Conservation (phyloP, 1,284 basidiomycete genomes). For the Vanrija humicola region DNA sequence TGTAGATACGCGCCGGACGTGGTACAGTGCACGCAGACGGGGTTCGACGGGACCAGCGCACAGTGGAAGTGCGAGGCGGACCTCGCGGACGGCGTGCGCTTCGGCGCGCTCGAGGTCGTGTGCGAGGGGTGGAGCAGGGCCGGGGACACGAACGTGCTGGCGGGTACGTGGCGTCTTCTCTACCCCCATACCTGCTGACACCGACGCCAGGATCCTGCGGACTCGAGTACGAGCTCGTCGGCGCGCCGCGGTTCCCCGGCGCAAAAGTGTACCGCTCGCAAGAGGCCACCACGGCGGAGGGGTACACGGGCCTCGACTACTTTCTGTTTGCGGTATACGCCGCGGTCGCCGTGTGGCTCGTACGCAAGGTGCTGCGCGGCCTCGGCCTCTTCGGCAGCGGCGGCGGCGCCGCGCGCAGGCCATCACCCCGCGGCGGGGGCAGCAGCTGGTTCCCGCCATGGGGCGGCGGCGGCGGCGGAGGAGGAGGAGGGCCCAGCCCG, state of each 20-base stretch:
- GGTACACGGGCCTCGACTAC: not conserved
- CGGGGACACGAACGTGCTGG: slow-evolving; percentile 76
- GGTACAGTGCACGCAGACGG: slow-evolving; percentile 76
- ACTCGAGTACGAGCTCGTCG: slow-evolving; percentile 69
- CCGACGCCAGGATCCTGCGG: slow-evolving; percentile 66
- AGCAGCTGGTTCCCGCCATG: not conserved
- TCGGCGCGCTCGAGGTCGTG: slow-evolving; percentile 75
- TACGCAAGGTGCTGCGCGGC: not conserved
- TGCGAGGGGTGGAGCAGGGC: slow-evolving; percentile 83
- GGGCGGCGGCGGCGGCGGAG: slow-evolving; percentile 12
- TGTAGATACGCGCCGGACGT: slow-evolving; percentile 79
- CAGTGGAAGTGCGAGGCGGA: slow-evolving; percentile 95
- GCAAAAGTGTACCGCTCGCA: not conserved
- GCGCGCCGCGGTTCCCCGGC: not conserved
- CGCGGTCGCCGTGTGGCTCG: not conserved
- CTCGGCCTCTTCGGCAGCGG: not conserved
- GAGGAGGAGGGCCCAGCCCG: slow-evolving; percentile 26
- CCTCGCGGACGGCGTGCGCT: slow-evolving; percentile 69
- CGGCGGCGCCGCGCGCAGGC: not conserved
- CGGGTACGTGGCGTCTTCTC: slow-evolving; percentile 56
- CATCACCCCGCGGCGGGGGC: not conserved
- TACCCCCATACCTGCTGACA: not conserved
- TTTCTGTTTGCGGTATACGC: not conserved
- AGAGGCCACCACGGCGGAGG: not conserved
- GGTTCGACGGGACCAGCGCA: slow-evolving; percentile 63